Percentiles rank a stretch among this genome's conserved stretches.
phyloP scores from a whole-genome alignment of 345 rosid species.

The Xanthoceras sorbifolium region DNA sequence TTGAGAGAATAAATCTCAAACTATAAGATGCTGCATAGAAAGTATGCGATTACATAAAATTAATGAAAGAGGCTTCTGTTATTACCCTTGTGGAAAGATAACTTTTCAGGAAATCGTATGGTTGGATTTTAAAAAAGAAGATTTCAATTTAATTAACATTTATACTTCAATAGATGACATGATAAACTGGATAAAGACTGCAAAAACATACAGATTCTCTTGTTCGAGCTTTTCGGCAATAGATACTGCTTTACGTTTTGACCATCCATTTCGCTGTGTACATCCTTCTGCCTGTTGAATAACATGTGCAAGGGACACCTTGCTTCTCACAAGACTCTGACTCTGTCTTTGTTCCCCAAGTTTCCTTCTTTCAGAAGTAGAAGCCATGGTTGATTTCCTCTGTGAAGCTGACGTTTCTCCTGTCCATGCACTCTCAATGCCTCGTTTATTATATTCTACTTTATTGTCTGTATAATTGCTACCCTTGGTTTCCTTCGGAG shows the following conservation, averaged over 20 bases:
- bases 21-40: neutral
- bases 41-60: neutral
- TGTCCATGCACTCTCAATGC: slow-evolving; percentile 24
- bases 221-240: slow-evolving; percentile 95
- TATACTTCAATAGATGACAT: neutral
- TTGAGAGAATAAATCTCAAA: neutral
- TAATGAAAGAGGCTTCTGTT: neutral
- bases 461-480: slow-evolving; percentile 30
- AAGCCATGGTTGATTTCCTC: slow-evolving; percentile 28
- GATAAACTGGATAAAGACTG: neutral
- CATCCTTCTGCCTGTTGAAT: slow-evolving; percentile 90
- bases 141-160: neutral
- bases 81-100: neutral
- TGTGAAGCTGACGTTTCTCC: slow-evolving; percentile 30
- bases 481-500: slow-evolving; percentile 41
- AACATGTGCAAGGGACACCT: slow-evolving; percentile 85
- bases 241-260: slow-evolving; percentile 82
- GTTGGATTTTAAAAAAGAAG: neutral
- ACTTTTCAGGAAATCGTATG: neutral
- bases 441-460: slow-evolving; percentile 34
- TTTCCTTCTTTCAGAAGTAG: slow-evolving; percentile 44
- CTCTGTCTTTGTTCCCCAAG: slow-evolving; percentile 54
- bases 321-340: slow-evolving; percentile 86
- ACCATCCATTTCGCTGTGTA: slow-evolving; percentile 65
- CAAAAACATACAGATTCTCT: slow-evolving; percentile 77